phyloP scores from a whole-genome alignment of 768 basidiomycete genomes.

The Boletus reticuloceps region DNA sequence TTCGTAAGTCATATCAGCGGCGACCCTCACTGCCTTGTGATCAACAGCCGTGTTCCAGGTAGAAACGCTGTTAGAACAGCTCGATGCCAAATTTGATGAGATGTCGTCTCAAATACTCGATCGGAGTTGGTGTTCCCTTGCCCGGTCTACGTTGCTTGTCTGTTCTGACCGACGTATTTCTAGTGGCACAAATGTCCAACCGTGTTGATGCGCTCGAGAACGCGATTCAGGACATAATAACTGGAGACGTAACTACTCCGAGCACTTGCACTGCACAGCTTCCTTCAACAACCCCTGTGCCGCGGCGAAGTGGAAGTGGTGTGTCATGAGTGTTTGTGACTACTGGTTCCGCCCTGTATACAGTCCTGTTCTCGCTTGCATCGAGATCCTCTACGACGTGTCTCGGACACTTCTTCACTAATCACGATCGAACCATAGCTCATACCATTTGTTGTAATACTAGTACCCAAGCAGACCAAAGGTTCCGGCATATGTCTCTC shows the following conservation, averaged over 20 bases:
- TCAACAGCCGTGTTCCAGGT: constrained; percentile 48
- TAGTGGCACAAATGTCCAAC: constrained; percentile 92
- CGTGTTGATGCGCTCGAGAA: constrained; percentile 88
- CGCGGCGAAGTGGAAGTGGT: constrained; percentile 44
- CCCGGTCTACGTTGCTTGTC: not conserved
- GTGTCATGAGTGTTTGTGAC: constrained; percentile 13
- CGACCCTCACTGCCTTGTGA: constrained; percentile 1
- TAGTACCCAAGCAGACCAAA: not conserved
- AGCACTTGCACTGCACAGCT: constrained; percentile 58
- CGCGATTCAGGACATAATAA: constrained; percentile 91
- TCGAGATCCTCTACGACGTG: constrained; percentile 7
- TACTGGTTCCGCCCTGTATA: constrained; percentile 9
- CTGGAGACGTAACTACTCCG: constrained; percentile 52
- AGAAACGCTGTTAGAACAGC: constrained; percentile 80
- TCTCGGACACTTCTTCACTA: constrained; percentile 14
- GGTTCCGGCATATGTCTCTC: not conserved
- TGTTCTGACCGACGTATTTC: constrained; percentile 8
- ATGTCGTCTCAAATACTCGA: constrained; percentile 91
- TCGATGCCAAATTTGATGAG: constrained; percentile 89
- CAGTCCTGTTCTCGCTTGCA: constrained; percentile 7
- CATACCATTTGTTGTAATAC: constrained; percentile 15
- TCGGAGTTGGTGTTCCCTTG: constrained; percentile 53
- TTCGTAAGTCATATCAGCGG: constrained; percentile 60
- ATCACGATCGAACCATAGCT: constrained; percentile 12
- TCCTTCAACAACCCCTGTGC: constrained; percentile 27